A percentile compares a stretch with the other conserved stretches of the same genome.
phyloP scores from a whole-genome alignment of 192 early-diverging fungal species.

The Mortierella alpina region DNA sequence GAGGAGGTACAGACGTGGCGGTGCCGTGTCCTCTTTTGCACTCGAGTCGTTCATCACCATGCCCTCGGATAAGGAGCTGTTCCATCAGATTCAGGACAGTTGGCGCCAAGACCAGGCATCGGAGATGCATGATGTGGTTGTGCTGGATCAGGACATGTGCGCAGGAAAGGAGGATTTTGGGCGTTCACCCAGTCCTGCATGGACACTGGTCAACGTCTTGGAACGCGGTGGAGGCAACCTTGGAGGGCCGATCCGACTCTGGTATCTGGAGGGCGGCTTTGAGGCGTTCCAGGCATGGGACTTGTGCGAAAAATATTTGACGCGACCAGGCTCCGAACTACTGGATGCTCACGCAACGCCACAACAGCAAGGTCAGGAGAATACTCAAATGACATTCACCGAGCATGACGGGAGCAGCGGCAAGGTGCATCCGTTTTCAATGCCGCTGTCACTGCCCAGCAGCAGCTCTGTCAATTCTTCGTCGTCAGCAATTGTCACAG shows the following conservation, averaged over 20 bases:
- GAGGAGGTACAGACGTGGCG: constrained; percentile 60
- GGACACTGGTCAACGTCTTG: constrained; percentile 63
- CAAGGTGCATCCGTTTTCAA: constrained; percentile 10
- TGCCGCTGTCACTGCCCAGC: constrained; percentile 23
- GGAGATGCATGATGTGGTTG: constrained; percentile 48
- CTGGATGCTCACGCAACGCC: background rate
- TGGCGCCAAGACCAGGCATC: constrained; percentile 34
- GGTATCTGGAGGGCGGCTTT: constrained; percentile 64
- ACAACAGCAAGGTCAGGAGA: background rate
- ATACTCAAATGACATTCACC: constrained; percentile 13
- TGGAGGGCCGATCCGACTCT: constrained; percentile 26
- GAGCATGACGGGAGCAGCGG: constrained; percentile 1
- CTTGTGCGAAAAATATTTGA: constrained; percentile 27
- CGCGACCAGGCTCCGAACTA: constrained; percentile 25
- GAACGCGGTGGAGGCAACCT: constrained; percentile 49
- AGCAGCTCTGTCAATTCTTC: background rate
- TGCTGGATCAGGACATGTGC: constrained; percentile 63
- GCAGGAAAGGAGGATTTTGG: constrained; percentile 49
- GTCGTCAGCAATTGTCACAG: constrained; percentile 16
- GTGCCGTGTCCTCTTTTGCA: constrained; percentile 61
- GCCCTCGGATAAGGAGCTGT: constrained; percentile 57
- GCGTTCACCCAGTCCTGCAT: constrained; percentile 57
- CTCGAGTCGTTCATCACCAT: constrained; percentile 65
- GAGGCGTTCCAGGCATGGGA: constrained; percentile 60
- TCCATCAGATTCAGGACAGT: constrained; percentile 38